Evolutionary conservation across 2,329 filamentous ascomycete genomes (phyloP).

Genomic region (Chrysoporthe austroafricana): DNA sequence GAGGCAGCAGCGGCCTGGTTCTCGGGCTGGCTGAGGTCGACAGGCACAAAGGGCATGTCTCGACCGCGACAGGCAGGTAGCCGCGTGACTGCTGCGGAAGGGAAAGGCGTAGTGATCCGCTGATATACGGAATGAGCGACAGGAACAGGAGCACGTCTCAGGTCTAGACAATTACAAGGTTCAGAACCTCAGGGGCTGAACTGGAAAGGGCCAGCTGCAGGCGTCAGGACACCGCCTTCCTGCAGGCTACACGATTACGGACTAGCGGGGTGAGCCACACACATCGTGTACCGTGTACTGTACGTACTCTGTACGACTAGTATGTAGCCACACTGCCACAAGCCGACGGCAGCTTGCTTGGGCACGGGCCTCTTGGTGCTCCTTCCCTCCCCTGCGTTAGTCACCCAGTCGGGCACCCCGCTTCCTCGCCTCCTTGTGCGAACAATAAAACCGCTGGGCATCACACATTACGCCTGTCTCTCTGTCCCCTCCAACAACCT

Average conservation of each 20-base stretch:
- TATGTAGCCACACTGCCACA: not conserved
- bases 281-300: not conserved
- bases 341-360: not conserved
- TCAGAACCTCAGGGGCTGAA: not conserved
- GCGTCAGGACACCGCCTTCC: conserved; percentile 10
- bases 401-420: conserved; percentile 12
- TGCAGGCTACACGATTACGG: not conserved
- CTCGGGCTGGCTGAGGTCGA: conserved; percentile 21
- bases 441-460: conserved; percentile 14
- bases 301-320: not conserved
- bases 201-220: conserved; percentile 6
- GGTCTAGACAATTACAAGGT: not conserved
- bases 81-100: not conserved
- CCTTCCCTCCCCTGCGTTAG: conserved; percentile 7
- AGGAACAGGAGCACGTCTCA: not conserved
- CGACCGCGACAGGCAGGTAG: conserved; percentile 1
- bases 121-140: not conserved
- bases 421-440: conserved; percentile 20
- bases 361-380: not conserved
- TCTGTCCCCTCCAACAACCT: conserved; percentile 11
- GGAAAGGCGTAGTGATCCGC: not conserved
- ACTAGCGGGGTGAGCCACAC: not conserved
- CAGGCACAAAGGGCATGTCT: conserved; percentile 27
- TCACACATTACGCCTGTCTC: conserved; percentile 12
- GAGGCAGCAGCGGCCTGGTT: conserved; percentile 23